These are phyloP conservation scores for Boletus austroedulis DNA, from an alignment of 1,284 basidiomycete genomes.

Conservation along the genomic window DNA sequence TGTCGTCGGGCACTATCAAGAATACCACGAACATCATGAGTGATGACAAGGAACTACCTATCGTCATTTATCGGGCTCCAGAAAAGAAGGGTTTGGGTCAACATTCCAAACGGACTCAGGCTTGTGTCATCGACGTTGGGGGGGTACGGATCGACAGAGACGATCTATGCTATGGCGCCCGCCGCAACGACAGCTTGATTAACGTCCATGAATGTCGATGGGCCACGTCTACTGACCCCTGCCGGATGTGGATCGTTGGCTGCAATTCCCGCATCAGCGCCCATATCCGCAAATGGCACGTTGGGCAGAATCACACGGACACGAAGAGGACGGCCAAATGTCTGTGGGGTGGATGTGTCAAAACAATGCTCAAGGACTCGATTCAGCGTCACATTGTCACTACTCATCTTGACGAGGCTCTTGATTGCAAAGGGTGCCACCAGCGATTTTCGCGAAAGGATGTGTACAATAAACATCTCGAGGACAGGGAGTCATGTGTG, in stretches of 20 bases:
- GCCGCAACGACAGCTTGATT: not conserved
- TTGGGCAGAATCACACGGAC: not conserved
- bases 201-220: constrained; percentile 13
- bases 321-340: not conserved
- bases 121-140: not conserved
- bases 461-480: constrained; percentile 6
- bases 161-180: not conserved
- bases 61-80: not conserved
- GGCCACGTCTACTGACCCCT: constrained; percentile 1
- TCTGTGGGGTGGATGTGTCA: constrained; percentile 3
- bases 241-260: constrained; percentile 14
- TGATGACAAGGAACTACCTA: not conserved
- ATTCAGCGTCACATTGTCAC: constrained; percentile 11
- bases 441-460: constrained; percentile 2
- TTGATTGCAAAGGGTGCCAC: constrained; percentile 4
- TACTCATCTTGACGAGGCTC: constrained; percentile 3
- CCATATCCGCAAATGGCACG: constrained; percentile 16
- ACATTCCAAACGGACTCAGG: not conserved
- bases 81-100: not conserved
- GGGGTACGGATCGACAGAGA: constrained; percentile 8
- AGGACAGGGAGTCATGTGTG: not conserved
- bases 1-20: not conserved
- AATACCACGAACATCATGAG: too few species aligned
- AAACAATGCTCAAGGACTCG: constrained; percentile 6
- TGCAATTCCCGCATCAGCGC: not conserved